phyloP scores from a whole-genome alignment of 148 eudicot genomes.

The Rhododendron ovatum region DNA sequence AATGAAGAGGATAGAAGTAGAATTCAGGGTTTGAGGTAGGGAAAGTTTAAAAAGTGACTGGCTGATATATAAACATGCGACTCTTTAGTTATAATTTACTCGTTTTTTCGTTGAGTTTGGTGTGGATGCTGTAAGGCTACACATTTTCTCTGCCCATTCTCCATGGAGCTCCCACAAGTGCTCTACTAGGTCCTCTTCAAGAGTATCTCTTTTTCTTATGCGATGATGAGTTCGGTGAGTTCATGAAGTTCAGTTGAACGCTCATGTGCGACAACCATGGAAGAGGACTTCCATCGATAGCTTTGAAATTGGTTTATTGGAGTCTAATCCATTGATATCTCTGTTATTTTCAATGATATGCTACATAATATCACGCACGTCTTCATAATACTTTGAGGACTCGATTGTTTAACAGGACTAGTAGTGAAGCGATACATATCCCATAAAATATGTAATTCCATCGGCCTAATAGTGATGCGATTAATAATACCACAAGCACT shows the following conservation, averaged over 20 bases:
- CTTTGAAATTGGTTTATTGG: not conserved
- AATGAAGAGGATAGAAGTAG: not conserved
- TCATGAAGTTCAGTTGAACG: not conserved
- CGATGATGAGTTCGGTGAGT: not conserved
- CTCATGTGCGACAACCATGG: not conserved
- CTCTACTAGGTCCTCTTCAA: not conserved
- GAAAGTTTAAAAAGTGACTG: no score
- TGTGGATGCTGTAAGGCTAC: no score
- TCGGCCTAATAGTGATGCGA: not conserved
- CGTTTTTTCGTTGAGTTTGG: no score
- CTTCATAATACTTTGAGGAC: not conserved
- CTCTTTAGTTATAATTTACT: no score
- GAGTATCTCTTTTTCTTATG: not conserved
- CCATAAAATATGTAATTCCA: not conserved
- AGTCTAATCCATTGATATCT: not conserved
- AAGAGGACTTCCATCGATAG: not conserved
- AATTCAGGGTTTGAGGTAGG: no score
- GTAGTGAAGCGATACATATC: not conserved
- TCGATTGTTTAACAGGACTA: not conserved
- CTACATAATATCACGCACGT: not conserved
- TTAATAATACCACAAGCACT: no score
- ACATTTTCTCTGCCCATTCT: not conserved
- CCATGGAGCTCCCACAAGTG: not conserved
- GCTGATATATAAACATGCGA: no score
- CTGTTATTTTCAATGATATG: not conserved